Percentiles rank a stretch among this genome's conserved stretches.
These are phyloP conservation scores for Mycena capillaripes DNA, from an alignment of 768 basidiomycete species.

Conservation along the genomic window DNA sequence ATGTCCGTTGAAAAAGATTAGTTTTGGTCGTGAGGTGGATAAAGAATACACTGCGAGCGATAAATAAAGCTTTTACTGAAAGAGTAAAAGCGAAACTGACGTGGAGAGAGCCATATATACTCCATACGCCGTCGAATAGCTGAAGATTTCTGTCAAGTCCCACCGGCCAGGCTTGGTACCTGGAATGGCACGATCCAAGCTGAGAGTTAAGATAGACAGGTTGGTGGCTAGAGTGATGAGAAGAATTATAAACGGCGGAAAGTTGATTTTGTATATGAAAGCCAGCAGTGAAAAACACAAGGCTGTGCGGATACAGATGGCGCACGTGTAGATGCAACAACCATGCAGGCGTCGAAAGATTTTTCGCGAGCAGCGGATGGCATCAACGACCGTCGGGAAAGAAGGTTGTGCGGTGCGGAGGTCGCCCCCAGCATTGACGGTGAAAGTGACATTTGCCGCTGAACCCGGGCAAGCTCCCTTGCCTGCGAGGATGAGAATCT, in stretches of 20 bases:
- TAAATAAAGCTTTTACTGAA: not conserved
- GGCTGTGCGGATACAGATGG: conserved; percentile 97
- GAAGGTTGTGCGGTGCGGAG: conserved; percentile 97
- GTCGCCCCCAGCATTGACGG: conserved; percentile 97
- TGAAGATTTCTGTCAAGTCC: conserved; percentile 96
- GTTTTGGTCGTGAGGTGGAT: conserved; percentile 88
- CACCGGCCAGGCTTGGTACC: conserved; percentile 92
- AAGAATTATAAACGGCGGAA: conserved; percentile 99
- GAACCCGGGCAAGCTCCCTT: conserved; percentile 97
- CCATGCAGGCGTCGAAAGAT: conserved; percentile 99
- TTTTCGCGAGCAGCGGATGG: conserved; percentile 95
- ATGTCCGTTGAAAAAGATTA: conserved; percentile 87
- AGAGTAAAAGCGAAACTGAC: conserved; percentile 58
- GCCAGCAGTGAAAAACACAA: conserved; percentile 96
- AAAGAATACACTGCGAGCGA: conserved; percentile 56
- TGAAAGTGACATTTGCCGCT: conserved; percentile 98
- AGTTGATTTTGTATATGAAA: conserved; percentile 95
- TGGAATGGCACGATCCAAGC: conserved; percentile 94
- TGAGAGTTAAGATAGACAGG: conserved; percentile 97
- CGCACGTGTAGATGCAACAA: conserved; percentile 95
- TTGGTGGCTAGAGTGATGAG: conserved; percentile 96
- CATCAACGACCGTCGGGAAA: conserved; percentile 97
- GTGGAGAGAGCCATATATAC: conserved; percentile 93
- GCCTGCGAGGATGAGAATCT: conserved; percentile 33
- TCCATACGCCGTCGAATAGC: conserved; percentile 95